Conservation (phyloP, 2,329 filamentous ascomycete genomes). For the Alternaria rosae region DNA sequence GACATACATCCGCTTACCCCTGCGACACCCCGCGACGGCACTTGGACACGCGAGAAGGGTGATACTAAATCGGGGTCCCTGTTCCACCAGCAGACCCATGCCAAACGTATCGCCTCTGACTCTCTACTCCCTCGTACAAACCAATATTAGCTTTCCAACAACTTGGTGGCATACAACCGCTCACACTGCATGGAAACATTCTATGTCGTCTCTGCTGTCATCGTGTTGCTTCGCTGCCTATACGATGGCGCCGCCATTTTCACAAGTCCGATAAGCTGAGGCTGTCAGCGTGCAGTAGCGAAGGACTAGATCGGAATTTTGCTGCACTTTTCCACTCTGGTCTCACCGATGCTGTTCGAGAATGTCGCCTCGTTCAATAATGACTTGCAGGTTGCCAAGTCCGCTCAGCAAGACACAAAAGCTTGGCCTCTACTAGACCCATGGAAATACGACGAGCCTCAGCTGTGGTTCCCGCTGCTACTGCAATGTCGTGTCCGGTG, state of each 20-base stretch:
- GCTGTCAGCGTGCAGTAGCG: background rate
- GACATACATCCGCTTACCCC: background rate
- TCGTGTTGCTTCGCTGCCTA: background rate
- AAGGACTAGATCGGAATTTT: background rate
- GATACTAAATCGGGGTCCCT: background rate
- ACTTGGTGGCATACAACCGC: background rate
- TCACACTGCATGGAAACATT: background rate
- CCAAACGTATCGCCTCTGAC: background rate
- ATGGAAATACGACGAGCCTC: constrained; percentile 7
- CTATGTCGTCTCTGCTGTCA: background rate
- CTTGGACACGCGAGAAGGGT: background rate
- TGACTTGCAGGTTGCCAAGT: constrained; percentile 17
- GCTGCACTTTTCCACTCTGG: background rate
- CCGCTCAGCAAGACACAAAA: background rate
- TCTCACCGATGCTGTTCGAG: background rate
- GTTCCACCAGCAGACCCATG: background rate
- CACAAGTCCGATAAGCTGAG: background rate
- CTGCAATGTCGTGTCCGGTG: background rate
- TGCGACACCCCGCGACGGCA: background rate
- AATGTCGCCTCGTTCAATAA: constrained; percentile 4
- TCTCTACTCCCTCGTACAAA: background rate
- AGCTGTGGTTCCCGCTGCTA: background rate
- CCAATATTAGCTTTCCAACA: background rate
- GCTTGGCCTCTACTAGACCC: constrained; percentile 7
- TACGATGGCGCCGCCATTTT: background rate